Conservation (phyloP, 306 rosid genomes). For the Prosopis cineraria region DNA sequence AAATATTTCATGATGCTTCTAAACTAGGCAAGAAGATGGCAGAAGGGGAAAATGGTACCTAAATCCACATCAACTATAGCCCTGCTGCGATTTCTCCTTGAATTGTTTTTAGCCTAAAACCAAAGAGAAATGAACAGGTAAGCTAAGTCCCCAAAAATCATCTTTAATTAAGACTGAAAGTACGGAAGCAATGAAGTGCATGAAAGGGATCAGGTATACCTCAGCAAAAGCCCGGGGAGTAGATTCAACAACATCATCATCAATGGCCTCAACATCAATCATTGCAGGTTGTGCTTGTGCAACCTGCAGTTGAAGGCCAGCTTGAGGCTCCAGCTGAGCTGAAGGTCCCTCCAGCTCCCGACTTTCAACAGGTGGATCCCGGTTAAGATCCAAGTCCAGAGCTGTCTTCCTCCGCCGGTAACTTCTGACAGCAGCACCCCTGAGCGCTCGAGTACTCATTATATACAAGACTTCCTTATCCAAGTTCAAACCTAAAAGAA, state of each 20-base stretch:
- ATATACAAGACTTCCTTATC: conserved; percentile 12
- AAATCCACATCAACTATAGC: conserved; percentile 74
- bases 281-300: conserved; percentile 40
- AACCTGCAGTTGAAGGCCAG: conserved; percentile 27
- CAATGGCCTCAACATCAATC: conserved; percentile 88
- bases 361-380: conserved; percentile 33
- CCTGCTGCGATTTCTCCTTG: conserved; percentile 65
- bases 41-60: conserved; percentile 51
- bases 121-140: conserved; percentile 22
- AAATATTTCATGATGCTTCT: not conserved
- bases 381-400: conserved; percentile 47
- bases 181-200: conserved; percentile 7
- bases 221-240: conserved; percentile 83
- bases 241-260: conserved; percentile 86
- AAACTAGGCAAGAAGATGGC: not conserved
- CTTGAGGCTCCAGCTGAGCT: conserved; percentile 26
- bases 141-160: conserved; percentile 4
- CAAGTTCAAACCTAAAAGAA: conserved; percentile 23
- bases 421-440: conserved; percentile 31
- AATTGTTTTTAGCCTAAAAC: conserved; percentile 77
- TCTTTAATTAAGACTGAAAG: not conserved
- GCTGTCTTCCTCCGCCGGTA: conserved; percentile 43
- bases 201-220: conserved; percentile 40
- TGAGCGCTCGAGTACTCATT: conserved; percentile 32
- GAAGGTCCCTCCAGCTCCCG: conserved; percentile 51